Evolutionary conservation across 192 early-diverging fungal genomes (phyloP).

Genomic region (Coemansia aciculifera): DNA sequence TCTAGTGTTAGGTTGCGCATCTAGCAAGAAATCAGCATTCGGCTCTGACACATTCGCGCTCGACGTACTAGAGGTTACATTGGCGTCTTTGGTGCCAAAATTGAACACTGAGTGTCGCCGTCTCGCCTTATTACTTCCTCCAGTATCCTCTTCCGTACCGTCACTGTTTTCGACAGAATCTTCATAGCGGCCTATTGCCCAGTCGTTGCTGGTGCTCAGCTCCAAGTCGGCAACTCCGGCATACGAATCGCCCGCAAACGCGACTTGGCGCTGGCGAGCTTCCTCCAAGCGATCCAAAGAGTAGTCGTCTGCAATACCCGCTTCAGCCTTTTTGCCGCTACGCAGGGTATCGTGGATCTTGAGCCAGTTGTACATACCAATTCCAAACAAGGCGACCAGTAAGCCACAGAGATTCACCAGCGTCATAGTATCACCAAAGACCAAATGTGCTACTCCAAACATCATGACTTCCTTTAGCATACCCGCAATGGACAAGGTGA

Average conservation of each 20-base stretch:
- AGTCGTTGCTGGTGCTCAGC: neutral
- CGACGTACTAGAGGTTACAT: neutral
- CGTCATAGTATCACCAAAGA: conserved; percentile 85
- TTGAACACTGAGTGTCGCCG: conserved; percentile 23
- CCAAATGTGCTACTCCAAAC: conserved; percentile 65
- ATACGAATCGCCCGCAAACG: conserved; percentile 33
- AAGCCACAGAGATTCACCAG: conserved; percentile 74
- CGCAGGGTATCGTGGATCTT: conserved; percentile 56
- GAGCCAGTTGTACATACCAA: conserved; percentile 73
- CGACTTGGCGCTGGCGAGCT: conserved; percentile 25
- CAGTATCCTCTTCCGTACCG: conserved; percentile 8
- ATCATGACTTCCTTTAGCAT: conserved; percentile 88
- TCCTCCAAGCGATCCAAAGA: conserved; percentile 9
- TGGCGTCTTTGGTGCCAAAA: conserved; percentile 4
- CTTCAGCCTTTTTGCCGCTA: neutral
- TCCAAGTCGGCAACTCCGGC: conserved; percentile 20
- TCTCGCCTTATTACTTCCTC: conserved; percentile 14
- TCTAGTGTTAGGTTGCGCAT: neutral
- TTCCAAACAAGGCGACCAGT: conserved; percentile 78
- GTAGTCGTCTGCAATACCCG: neutral
- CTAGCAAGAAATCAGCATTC: neutral
- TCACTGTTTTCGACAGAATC: conserved; percentile 11
- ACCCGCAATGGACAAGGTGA: conserved; percentile 88
- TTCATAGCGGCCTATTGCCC: neutral
- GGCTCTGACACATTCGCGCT: neutral